Percentiles rank a stretch among this genome's conserved stretches.
These are phyloP conservation scores for Cucumis cinereus DNA, from an alignment of 306 rosid species.

Conservation along the genomic window DNA sequence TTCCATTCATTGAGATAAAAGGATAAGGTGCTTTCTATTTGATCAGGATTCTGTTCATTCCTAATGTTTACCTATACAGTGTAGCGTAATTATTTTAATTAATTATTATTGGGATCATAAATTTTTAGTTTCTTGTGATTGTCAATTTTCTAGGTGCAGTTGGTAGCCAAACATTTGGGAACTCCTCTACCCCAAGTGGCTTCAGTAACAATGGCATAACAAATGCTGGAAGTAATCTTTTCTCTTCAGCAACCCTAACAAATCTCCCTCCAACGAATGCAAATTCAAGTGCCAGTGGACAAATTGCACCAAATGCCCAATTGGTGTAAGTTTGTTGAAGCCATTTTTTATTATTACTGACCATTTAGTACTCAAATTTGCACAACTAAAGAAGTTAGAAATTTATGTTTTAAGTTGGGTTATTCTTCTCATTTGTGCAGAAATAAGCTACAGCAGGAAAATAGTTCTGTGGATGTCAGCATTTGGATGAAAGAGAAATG, in stretches of 20 bases:
- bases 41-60: neutral
- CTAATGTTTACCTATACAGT: neutral
- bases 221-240: constrained; percentile 24
- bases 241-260: constrained; percentile 10
- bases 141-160: constrained; percentile 6
- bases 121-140: neutral
- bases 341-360: constrained; percentile 1
- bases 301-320: constrained; percentile 22
- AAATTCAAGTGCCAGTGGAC: constrained; percentile 9
- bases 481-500: constrained; percentile 76
- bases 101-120: neutral
- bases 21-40: neutral
- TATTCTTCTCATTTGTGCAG: constrained; percentile 25
- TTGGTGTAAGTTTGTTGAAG: constrained; percentile 35
- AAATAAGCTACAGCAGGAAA: constrained; percentile 25
- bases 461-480: constrained; percentile 24
- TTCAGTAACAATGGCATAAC: constrained; percentile 17
- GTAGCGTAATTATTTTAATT: neutral
- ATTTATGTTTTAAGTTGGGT: neutral
- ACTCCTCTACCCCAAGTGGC: constrained; percentile 24
- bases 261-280: constrained; percentile 16
- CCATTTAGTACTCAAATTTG: neutral
- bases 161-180: constrained; percentile 25
- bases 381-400: neutral
- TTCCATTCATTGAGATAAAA: neutral